Base-by-base conservation (phyloP, 2,329 filamentous ascomycete species). In the Graphiopsis chlorocephala region DNA sequence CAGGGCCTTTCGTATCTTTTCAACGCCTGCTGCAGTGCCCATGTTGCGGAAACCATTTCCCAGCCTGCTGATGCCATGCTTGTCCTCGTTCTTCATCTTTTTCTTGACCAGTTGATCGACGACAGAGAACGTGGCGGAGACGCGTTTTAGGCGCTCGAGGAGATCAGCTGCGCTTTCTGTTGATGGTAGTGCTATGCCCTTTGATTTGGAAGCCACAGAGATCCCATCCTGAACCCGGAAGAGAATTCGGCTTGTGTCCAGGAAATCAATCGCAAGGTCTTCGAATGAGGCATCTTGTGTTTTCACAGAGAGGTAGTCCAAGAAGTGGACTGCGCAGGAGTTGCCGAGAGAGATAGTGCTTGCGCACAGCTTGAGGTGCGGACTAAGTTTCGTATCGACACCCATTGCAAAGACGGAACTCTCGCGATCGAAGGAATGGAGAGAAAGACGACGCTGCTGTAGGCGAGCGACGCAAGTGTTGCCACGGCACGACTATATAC, bases 151-250 rank as follows among this genome's bases (percentile, higher is more conserved):
- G 69, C 88, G 88, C 74, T 84, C 84, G 70, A 86, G 85, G 55
- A 91, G 80, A 74, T 90, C 88, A n/a, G 81, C 77, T 31, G 85
- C 80, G 75, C 90, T 84, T 23, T 58, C 55, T 4, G 77, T 70
- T 0, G 88, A 81, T 17, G 80, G 78, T 68, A 28, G 33, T 12
- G 33, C 25, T 42, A 35, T 58, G 31, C 85, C 84, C 17, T 79
- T 77, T 23, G 80, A 81, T 47, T 81, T 80, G 31, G 80, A 75
- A 52, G 80, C 83, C 69, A 87, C 84, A n/a, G 78, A 76, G 61
- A 91, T 80, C 5, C 88, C 88, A 25, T 86, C 84, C 75, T 90
- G 87, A 67, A 90, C 87, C n/a, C 86, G 84, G n/a, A 45, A 45
- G 48, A 91, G 79, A 48, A 87, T 84, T 62, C 87, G 84, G 73